Evolutionary conservation across 805 yeast species (phyloP).

Genomic region (Myxozyma vanderwaltii): DNA sequence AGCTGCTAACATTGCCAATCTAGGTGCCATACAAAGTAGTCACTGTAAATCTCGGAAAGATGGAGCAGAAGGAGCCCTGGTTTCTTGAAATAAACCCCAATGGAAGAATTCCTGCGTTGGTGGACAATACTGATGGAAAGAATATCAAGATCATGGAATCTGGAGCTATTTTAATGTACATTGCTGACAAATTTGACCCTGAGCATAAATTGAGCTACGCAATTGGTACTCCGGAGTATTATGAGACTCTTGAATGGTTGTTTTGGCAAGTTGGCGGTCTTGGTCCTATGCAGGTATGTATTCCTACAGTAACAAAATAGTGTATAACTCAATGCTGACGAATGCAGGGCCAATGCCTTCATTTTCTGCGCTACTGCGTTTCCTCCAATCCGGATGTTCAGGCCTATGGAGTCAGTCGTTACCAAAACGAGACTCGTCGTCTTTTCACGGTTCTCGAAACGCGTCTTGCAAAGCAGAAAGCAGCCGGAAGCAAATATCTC

Average conservation of each 20-base stretch:
- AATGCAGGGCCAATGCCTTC: slow-evolving; percentile 59
- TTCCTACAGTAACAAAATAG: too few species aligned
- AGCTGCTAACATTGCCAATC: too few species aligned
- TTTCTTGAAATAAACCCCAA: slow-evolving; percentile 60
- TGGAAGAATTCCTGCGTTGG: slow-evolving; percentile 63
- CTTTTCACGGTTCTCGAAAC: slow-evolving; percentile 57
- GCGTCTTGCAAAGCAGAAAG: slow-evolving; percentile 44
- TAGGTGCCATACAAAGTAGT: slow-evolving; percentile 41
- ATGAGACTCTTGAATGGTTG: slow-evolving; percentile 37
- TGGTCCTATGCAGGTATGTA: slow-evolving; percentile 55
- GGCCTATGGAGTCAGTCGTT: slow-evolving; percentile 58
- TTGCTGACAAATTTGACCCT: slow-evolving; percentile 62
- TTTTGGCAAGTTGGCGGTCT: slow-evolving; percentile 29
- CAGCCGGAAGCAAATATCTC: slow-evolving; percentile 52
- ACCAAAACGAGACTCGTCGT: slow-evolving; percentile 54
- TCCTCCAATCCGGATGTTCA: slow-evolving; percentile 46
- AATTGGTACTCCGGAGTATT: slow-evolving; percentile 50
- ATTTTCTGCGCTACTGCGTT: slow-evolving; percentile 50
- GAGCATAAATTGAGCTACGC: slow-evolving; percentile 49
- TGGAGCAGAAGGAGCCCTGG: slow-evolving; percentile 60
- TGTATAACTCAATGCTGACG: too few species aligned
- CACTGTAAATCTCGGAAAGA: slow-evolving; percentile 47
- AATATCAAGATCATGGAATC: slow-evolving; percentile 55
- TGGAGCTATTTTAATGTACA: slow-evolving; percentile 61
- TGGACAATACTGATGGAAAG: slow-evolving; percentile 47